Evolutionary conservation across 179 eudicot genomes (phyloP), one percentile per base, ranked within the genome.

Genomic region (Nepenthes alata): DNA sequence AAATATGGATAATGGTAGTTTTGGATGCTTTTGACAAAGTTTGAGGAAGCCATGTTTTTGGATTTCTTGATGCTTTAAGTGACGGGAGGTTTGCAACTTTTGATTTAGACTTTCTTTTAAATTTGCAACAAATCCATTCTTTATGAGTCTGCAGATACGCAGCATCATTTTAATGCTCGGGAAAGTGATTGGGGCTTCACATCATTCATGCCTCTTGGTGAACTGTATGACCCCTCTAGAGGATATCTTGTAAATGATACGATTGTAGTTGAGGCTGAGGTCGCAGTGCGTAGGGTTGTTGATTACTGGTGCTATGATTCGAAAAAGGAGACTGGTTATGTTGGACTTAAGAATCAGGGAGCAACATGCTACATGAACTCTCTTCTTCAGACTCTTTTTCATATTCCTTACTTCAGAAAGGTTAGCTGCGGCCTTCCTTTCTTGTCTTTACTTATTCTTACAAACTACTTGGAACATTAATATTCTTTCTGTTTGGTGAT

Each of bases 111-210:
- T 25, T 39, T 41, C 5, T 41, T 41, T 41, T 41, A 41, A 41
- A 41, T 41, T 25, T 25, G n/a, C n/a, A 49, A 14, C 11, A 14
- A 6, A 6, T 3, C n/a, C n/a, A 1, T 12, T 5, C 15, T 7
- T 52, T 60, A 35, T 50, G 37, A 67, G 60, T 70, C 34, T 77
- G 67, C 82, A 89, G 97, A 89, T 63, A 85, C 97, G 2, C 95
- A 87, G 16, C 97, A 89, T 68, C 91, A 89, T 74, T 89, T 89
- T 60, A 78, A 81, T 72, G 83, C 85, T 12, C 74, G 91, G 67
- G 97, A 89, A 70, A 89, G 89, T 78, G 97, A 89, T 67, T 89
- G 97, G 95, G 97, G 97, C 2, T 89, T 89, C 72, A 87, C 97
- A 53, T 85, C 91, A 2, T 89, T 89, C 63, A 89, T 89, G 95